A percentile compares a stretch with the other conserved stretches of the same genome.
phyloP scores from a whole-genome alignment of 495 filamentous ascomycete genomes.

The Trichoderma virens region DNA sequence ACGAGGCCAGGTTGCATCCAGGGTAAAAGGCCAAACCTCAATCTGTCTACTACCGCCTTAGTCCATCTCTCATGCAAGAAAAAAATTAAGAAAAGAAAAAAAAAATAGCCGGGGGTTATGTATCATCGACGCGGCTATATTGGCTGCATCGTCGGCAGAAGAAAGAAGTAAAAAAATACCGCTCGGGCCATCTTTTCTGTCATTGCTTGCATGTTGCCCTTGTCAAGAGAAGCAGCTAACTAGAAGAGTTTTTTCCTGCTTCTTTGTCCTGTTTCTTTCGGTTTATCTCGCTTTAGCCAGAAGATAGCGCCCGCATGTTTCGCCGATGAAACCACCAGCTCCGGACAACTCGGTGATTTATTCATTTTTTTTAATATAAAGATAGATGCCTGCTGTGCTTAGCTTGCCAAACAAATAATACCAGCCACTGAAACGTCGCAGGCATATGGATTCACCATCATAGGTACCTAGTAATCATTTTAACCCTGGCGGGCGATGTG shows the following conservation, averaged over 20 bases:
- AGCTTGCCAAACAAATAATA: no score
- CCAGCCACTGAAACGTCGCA: not conserved
- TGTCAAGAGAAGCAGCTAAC: not conserved
- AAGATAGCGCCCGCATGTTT: not conserved
- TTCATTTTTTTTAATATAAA: no score
- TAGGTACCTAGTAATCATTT: not conserved
- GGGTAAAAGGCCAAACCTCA: not conserved
- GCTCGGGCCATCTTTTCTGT: not conserved
- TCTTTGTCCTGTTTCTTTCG: not conserved
- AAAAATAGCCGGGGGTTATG: not conserved
- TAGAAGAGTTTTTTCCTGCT: not conserved
- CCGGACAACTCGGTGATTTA: no score
- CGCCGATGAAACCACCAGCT: not conserved
- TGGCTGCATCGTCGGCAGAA: not conserved
- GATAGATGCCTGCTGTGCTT: no score
- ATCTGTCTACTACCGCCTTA: no score
- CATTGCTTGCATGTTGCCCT: not conserved
- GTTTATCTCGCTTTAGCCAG: not conserved
- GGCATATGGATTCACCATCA: no score
- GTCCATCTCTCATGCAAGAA: no score
- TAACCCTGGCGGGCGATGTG: not conserved
- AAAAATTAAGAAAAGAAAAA: no score
- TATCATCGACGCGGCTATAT: not conserved
- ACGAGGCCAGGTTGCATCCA: conserved; percentile 2
- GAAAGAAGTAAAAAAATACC: not conserved